Conservation (phyloP, 768 basidiomycete species). For the Suillus subalutaceus region DNA sequence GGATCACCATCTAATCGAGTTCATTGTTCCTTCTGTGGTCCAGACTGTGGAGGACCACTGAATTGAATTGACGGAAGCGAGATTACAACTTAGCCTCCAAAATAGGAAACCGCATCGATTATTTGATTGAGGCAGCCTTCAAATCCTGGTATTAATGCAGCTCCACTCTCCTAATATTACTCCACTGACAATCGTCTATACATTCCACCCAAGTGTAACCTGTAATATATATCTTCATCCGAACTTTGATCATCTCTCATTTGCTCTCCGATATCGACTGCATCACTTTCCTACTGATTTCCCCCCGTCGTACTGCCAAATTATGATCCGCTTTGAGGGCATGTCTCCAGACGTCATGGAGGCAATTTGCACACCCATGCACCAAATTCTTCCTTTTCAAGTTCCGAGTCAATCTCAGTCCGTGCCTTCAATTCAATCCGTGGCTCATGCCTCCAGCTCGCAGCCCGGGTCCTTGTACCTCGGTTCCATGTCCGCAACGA, state of each 20-base stretch:
- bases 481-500: slow-evolving; percentile 63
- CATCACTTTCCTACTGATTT: slow-evolving; percentile 1
- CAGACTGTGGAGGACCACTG: slow-evolving; percentile 2
- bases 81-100: slow-evolving; percentile 15
- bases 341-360: slow-evolving; percentile 77
- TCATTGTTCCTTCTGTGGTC: slow-evolving; percentile 1
- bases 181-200: background rate
- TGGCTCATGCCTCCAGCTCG: slow-evolving; percentile 16
- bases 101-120: slow-evolving; percentile 30
- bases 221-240: background rate
- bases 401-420: slow-evolving; percentile 18
- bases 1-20: slow-evolving; percentile 15
- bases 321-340: slow-evolving; percentile 80
- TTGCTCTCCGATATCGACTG: slow-evolving; percentile 11
- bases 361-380: slow-evolving; percentile 87
- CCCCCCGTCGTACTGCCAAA: slow-evolving; percentile 7
- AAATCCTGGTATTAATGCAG: slow-evolving; percentile 6
- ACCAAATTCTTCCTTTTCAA: slow-evolving; percentile 59
- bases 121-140: slow-evolving; percentile 24
- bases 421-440: slow-evolving; percentile 23
- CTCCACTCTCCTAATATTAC: slow-evolving; percentile 15
- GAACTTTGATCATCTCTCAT: slow-evolving; percentile 7
- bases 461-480: slow-evolving; percentile 63
- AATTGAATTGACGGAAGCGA: background rate
- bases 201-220: slow-evolving; percentile 1